A percentile compares a stretch with the other conserved stretches of the same genome.
phyloP scores from a whole-genome alignment of 2,329 filamentous ascomycete species.

The Metarhizium humberi region DNA sequence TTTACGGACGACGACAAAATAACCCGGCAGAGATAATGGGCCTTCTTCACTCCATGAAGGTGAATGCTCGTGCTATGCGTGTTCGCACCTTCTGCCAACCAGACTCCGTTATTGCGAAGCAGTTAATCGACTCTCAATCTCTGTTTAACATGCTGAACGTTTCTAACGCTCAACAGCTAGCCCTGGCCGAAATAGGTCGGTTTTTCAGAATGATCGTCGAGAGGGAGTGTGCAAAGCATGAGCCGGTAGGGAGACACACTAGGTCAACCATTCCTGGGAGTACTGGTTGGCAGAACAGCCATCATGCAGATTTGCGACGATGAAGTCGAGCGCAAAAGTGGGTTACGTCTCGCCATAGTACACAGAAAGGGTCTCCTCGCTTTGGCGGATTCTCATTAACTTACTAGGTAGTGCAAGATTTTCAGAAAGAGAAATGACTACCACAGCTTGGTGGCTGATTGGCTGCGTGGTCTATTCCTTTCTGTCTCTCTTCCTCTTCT shows the following conservation, averaged over 20 bases:
- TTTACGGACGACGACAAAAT: constrained; percentile 39
- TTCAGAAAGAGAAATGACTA: too few relatives aligned
- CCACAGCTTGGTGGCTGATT: too few relatives aligned
- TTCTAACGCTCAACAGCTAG: constrained; percentile 31
- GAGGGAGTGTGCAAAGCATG: constrained; percentile 21
- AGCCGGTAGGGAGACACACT: neutral
- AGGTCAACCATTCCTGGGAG: neutral
- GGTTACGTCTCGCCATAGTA: neutral
- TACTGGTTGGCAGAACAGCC: neutral
- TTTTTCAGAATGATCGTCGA: constrained; percentile 47
- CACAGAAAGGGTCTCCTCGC: neutral
- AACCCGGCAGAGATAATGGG: constrained; percentile 33
- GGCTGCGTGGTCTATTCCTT: too few relatives aligned
- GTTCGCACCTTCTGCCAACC: constrained; percentile 49
- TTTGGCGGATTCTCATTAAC: neutral
- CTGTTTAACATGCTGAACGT: constrained; percentile 41
- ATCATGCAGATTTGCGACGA: neutral
- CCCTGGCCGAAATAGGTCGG: constrained; percentile 39
- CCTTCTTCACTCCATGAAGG: constrained; percentile 41
- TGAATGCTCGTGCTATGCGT: constrained; percentile 41
- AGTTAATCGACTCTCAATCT: constrained; percentile 43
- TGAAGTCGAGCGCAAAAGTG: neutral
- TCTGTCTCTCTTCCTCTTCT: too few relatives aligned
- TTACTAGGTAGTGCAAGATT: too few relatives aligned
- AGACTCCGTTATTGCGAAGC: constrained; percentile 48